Base-by-base conservation (phyloP, 306 rosid genomes). In the Vigna radiata region DNA sequence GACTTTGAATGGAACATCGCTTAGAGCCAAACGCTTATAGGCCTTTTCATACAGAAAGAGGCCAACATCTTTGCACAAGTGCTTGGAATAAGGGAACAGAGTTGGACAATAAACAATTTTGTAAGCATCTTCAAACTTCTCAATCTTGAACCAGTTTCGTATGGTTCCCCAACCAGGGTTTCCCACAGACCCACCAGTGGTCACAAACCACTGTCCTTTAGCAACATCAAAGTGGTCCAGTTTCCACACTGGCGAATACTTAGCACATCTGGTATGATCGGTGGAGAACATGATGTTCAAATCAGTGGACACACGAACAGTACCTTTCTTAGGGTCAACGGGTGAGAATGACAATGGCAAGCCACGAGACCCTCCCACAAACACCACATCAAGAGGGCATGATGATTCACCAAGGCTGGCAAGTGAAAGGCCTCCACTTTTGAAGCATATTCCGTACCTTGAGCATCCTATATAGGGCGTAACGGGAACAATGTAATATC, bases 111-210 rank as follows among this genome's bases (percentile, higher is more conserved):
- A 90, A 4, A 68, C 78, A 7, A 91, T 36, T 69, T 4, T 52
- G 64, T 87, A 90, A 59, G 43, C 75, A 0, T 14, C 61, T 6
- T 77, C 82, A 2, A 31, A 61, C 41, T 79, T 85, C 84, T 88
- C 90, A 43, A 91, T 90, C 49, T 77, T 86, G 74, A 86, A 84
- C 88, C 89, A 89, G 17, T 85, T 87, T 50, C 68, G 46, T 0
- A 75, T 52, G 0, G 90, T 89, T 67, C 41, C 3, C 64, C 23
- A 54, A 37, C 87, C 0, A 0, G 84, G 88, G 56, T 83, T 81
- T 7, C 91, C 93, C 1, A 46, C 41, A 52, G 68, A 79, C 0
- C 89, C 89, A 0, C 80, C 84, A 0, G 66, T 79, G 3, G 75
- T 85, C 58, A 89, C 70, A 56, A 79, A 87, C 88, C 84, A 49